A percentile compares a stretch with the other conserved stretches of the same genome.
phyloP scores from a whole-genome alignment of 371 early-diverging fungal species.

The Lichtheimia corymbifera region DNA sequence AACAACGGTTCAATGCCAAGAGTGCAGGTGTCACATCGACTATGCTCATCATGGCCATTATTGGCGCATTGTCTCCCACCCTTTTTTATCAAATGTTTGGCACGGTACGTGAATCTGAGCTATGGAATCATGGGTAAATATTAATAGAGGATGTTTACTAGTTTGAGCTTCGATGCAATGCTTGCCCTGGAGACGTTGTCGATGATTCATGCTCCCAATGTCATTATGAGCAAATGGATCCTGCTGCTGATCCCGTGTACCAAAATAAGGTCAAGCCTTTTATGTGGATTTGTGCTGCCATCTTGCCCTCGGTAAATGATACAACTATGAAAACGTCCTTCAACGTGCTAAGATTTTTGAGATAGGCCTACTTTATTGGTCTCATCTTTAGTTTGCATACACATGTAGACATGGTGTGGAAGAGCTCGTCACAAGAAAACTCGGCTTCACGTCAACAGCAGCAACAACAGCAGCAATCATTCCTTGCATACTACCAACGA shows the following conservation, averaged over 20 bases:
- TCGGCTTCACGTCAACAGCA: conserved; percentile 29
- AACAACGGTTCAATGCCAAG: conserved; percentile 93
- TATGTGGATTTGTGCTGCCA: conserved; percentile 86
- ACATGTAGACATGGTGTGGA: conserved; percentile 87
- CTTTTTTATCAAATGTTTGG: conserved; percentile 93
- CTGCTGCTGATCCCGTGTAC: conserved; percentile 82
- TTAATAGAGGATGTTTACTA: conserved; percentile 13
- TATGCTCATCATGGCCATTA: conserved; percentile 92
- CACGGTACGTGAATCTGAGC: conserved; percentile 40
- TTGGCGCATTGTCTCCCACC: conserved; percentile 93
- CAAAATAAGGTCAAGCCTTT: conserved; percentile 76
- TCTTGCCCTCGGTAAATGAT: conserved; percentile 65
- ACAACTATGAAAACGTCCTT: not conserved
- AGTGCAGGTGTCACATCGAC: conserved; percentile 94
- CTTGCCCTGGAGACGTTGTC: conserved; percentile 40
- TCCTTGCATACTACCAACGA: conserved; percentile 18
- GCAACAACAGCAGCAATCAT: not conserved
- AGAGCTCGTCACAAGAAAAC: conserved; percentile 33
- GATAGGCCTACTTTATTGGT: conserved; percentile 82
- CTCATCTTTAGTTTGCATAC: conserved; percentile 93
- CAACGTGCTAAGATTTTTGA: not conserved
- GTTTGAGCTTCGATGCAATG: conserved; percentile 63
- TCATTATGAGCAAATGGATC: conserved; percentile 64
- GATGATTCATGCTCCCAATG: conserved; percentile 59
- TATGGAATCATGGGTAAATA: not conserved